phyloP scores from a whole-genome alignment of 192 early-diverging fungal species.

The Powellomyces hirtus region DNA sequence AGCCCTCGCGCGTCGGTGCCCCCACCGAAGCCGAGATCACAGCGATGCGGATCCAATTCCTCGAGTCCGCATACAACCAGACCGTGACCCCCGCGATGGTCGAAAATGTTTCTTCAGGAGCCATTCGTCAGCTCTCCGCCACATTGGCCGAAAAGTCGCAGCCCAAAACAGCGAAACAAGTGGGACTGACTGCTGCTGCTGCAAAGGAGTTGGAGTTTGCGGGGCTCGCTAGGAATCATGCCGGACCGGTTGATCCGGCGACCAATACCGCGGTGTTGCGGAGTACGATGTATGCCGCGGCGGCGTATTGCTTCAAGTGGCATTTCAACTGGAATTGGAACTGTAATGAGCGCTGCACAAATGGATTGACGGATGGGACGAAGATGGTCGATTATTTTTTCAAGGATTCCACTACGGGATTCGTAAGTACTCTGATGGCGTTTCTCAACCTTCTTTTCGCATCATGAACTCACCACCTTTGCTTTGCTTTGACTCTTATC shows the following conservation, averaged over 20 bases:
- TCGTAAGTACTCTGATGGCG: neutral
- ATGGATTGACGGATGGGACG: constrained; percentile 1
- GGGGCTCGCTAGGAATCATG: neutral
- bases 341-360: constrained; percentile 5
- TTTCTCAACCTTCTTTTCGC: neutral
- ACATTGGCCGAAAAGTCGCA: neutral
- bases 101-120: neutral
- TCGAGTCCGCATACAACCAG: neutral
- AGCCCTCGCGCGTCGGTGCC: neutral
- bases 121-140: neutral
- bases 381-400: neutral
- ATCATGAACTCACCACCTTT: neutral
- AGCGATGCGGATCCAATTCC: neutral
- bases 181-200: neutral
- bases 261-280: neutral
- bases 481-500: neutral
- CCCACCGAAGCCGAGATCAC: neutral
- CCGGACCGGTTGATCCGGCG: neutral
- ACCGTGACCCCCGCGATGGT: neutral
- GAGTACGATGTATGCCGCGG: neutral
- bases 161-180: neutral
- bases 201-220: neutral
- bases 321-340: constrained; percentile 8
- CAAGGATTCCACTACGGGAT: constrained; percentile 6
- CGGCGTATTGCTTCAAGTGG: constrained; percentile 14